These are phyloP conservation scores for Saccharomycopsis olivae DNA, from an alignment of 805 yeast genomes.

Conservation along the genomic window DNA sequence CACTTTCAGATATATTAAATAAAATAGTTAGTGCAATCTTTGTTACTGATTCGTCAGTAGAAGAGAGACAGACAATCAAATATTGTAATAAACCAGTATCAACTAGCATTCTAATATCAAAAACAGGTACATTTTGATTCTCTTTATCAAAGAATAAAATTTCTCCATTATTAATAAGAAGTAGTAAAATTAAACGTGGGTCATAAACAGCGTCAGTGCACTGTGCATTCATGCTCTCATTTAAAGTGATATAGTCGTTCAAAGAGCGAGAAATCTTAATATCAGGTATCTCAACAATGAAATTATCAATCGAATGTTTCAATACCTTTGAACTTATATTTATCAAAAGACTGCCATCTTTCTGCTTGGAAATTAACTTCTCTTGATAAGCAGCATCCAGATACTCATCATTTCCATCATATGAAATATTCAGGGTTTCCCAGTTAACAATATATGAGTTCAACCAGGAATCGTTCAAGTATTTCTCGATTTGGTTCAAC, in stretches of 20 bases:
- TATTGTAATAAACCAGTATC: constrained; percentile 47
- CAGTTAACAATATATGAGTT: constrained; percentile 42
- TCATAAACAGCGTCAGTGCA: constrained; percentile 38
- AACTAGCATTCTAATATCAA: constrained; percentile 46
- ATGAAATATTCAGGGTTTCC: constrained; percentile 35
- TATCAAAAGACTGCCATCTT: constrained; percentile 27
- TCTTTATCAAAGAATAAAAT: constrained; percentile 31
- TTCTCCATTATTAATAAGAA: constrained; percentile 56
- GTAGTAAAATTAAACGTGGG: constrained; percentile 55
- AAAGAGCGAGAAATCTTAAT: background rate
- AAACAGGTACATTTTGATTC: constrained; percentile 18
- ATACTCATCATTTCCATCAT: constrained; percentile 19
- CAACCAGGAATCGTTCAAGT: constrained; percentile 50
- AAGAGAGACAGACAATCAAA: constrained; percentile 36
- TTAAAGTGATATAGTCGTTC: background rate
- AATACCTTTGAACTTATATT: constrained; percentile 41
- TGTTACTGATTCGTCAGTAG: constrained; percentile 22
- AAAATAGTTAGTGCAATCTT: constrained; percentile 35
- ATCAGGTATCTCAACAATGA: constrained; percentile 19
- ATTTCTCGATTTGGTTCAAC: constrained; percentile 47
- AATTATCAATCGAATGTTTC: constrained; percentile 35
- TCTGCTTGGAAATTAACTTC: background rate
- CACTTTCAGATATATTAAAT: constrained; percentile 31
- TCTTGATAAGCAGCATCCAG: constrained; percentile 1
- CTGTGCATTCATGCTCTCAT: background rate